Percentiles rank a stretch among this genome's conserved stretches.
These are phyloP conservation scores for Penicillium coprophilum DNA, from an alignment of 495 filamentous ascomycete genomes.

Conservation along the genomic window DNA sequence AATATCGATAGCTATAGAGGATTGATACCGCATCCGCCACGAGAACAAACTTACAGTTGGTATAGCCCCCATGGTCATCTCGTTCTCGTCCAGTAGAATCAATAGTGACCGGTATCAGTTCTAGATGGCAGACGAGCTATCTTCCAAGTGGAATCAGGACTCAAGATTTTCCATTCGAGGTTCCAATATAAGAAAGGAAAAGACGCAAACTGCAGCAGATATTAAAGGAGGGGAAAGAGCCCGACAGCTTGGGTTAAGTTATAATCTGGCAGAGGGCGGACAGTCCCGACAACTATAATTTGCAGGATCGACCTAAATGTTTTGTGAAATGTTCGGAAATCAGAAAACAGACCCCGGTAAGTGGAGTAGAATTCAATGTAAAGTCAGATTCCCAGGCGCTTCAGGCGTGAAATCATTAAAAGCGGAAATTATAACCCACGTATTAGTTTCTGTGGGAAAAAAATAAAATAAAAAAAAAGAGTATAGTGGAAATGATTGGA, in stretches of 20 bases:
- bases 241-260: constrained; percentile 51
- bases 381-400: constrained; percentile 7
- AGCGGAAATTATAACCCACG: background rate
- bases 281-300: constrained; percentile 36
- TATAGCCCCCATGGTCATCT: constrained; percentile 25
- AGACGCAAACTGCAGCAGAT: constrained; percentile 9
- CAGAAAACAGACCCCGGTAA: constrained; percentile 14
- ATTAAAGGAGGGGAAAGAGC: constrained; percentile 19
- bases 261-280: constrained; percentile 41
- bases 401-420: constrained; percentile 11
- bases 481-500: background rate
- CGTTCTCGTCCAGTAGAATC: constrained; percentile 10
- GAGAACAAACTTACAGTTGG: constrained; percentile 21
- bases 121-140: constrained; percentile 15
- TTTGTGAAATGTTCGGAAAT: constrained; percentile 12
- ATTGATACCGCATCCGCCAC: constrained; percentile 3
- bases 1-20: background rate
- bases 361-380: constrained; percentile 24
- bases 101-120: too few species aligned
- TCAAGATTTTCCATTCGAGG: constrained; percentile 18
- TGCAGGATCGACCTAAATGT: constrained; percentile 28
- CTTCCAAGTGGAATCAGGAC: constrained; percentile 9
- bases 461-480: too few species aligned
- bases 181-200: constrained; percentile 10
- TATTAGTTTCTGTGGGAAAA: too few species aligned